These are phyloP conservation scores for Ustilago xerochloae DNA, from an alignment of 1,284 basidiomycete species.

Conservation along the genomic window DNA sequence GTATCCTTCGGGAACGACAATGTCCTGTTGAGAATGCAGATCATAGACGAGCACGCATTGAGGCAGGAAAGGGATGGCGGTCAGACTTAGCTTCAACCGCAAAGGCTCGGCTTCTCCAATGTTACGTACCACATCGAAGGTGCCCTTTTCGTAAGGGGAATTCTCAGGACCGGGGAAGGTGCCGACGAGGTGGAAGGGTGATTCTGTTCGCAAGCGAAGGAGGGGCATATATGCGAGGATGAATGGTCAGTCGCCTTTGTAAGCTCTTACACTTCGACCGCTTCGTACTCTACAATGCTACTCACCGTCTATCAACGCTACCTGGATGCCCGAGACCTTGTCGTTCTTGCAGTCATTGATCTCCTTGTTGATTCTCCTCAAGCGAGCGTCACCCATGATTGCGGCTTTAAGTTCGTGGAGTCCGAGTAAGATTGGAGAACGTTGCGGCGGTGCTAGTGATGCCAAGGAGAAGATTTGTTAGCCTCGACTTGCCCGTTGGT, in stretches of 20 bases:
- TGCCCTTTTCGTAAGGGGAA: slow-evolving; percentile 93
- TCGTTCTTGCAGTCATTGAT: slow-evolving; percentile 89
- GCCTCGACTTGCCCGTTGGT: too few species aligned
- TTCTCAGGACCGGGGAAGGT: slow-evolving; percentile 70
- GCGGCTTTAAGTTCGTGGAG: neutral
- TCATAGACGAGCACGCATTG: neutral
- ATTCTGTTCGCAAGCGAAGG: slow-evolving; percentile 14
- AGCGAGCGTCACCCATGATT: slow-evolving; percentile 78
- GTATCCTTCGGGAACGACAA: slow-evolving; percentile 89
- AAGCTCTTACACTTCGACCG: too few species aligned
- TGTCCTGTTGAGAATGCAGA: slow-evolving; percentile 75
- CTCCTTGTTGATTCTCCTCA: slow-evolving; percentile 88
- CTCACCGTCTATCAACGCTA: slow-evolving; percentile 80
- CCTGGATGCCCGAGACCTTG: slow-evolving; percentile 83
- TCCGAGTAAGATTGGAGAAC: neutral
- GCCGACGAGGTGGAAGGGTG: slow-evolving; percentile 53
- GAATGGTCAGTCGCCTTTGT: slow-evolving; percentile 1
- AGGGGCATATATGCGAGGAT: neutral
- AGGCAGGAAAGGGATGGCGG: neutral
- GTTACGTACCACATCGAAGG: slow-evolving; percentile 84
- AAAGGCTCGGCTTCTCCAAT: neutral
- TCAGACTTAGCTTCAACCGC: neutral
- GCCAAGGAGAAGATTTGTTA: neutral
- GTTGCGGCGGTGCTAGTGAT: neutral
- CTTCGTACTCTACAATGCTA: too few species aligned